Evolutionary conservation across 441 rosid species (phyloP), one percentile per base, ranked within the genome.

Genomic region (Pelargonium myrrhifolium): DNA sequence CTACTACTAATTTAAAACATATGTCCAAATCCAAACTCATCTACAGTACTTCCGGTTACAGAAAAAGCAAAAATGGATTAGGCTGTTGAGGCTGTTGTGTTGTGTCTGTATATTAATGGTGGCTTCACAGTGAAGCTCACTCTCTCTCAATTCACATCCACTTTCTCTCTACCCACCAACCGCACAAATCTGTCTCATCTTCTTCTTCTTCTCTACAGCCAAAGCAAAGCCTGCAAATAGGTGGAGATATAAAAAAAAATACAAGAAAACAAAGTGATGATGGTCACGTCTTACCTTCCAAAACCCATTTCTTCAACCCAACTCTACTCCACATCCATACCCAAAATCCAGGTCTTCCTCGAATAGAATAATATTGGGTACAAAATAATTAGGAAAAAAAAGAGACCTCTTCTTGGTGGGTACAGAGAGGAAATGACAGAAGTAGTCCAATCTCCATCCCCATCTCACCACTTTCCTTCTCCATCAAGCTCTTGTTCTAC

Each of bases 381-480:
- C 59, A 17, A 53, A 21, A 18, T 17, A 17, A n/a, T 51, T 51
- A 5, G n/a, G 53, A 47, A 15, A 35, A 35, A 35, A 35, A 28
- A 0, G 3, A 4, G 31, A 28, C 31, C 31, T 28, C 7, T 35
- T 35, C 39, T 35, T 35, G 39, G 39, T 35, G 39, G 39, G 39
- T 35, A 6, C 39, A 35, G 39, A 6, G 53, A 14, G 14, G 22
- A 53, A 53, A 53, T 53, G 60, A 21, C 60, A 21, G 24, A 53
- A 53, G 60, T 53, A 10, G 24, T 53, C 9, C 60, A 53, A 53
- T 53, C 60, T 21, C 59, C 59, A n/a, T 53, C 59, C 24, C 60
- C 60, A 18, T 53, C 60, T 17, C 60, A 53, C 60, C 37, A 31
- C 7, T 53, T 53, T 21, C 20, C 60, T 53, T 53, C 60, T 53